A percentile compares a stretch with the other conserved stretches of the same genome.
Conservation (phyloP, 2,329 filamentous ascomycete species). For the Fusarium illudens region DNA sequence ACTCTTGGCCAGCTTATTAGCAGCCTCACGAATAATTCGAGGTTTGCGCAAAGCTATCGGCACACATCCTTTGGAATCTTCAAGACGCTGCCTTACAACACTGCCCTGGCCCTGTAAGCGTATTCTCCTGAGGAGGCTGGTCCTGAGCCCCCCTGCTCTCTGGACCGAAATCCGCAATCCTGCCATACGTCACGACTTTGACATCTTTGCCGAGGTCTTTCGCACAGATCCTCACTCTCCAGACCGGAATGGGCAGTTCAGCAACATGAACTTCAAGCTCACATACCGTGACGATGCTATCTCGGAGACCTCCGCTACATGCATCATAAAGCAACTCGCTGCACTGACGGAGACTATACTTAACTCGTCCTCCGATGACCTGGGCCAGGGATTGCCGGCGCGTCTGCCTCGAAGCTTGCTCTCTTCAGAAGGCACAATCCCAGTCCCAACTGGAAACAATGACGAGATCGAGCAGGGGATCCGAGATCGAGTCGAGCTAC, state of each 20-base stretch:
- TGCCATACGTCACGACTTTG: constrained; percentile 25
- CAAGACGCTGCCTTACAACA: constrained; percentile 27
- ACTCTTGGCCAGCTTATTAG: background rate
- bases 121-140: background rate
- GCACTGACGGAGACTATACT: background rate
- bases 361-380: background rate
- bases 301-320: background rate
- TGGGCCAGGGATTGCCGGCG: constrained; percentile 7
- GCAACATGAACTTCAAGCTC: constrained; percentile 11
- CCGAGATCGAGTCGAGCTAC: constrained; percentile 7
- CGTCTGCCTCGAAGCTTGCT: background rate
- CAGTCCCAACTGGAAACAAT: background rate
- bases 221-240: background rate
- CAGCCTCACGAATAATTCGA: background rate
- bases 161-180: constrained; percentile 15
- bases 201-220: constrained; percentile 24
- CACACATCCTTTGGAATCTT: constrained; percentile 15
- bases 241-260: background rate
- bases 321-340: constrained; percentile 10
- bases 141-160: background rate
- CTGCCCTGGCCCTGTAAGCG: constrained; percentile 13
- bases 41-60: background rate
- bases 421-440: constrained; percentile 9
- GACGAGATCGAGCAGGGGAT: background rate
- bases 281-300: constrained; percentile 16